phyloP scores from a whole-genome alignment of 2,329 filamentous ascomycete genomes.

The Byssochlamys sp. region DNA sequence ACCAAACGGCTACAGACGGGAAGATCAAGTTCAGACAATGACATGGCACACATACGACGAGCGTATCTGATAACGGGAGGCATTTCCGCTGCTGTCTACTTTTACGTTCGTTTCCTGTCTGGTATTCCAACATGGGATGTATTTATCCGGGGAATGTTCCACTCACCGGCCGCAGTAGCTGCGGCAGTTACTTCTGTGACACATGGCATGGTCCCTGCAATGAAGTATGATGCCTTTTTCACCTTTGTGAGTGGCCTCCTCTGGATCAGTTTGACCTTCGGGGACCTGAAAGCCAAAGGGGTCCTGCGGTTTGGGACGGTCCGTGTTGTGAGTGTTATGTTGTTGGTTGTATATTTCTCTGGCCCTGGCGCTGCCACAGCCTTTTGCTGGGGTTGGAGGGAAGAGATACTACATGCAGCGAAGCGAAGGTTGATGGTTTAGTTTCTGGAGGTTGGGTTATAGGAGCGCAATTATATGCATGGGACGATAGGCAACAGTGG shows the following conservation, averaged over 20 bases:
- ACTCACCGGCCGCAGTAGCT: not conserved
- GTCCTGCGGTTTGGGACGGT: not conserved
- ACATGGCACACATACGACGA: not conserved
- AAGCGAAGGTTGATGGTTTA: not conserved
- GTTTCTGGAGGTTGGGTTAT: not conserved
- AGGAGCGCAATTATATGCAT: no score
- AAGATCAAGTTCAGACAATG: not conserved
- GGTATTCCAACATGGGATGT: not conserved
- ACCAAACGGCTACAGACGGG: not conserved
- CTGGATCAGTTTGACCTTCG: not conserved
- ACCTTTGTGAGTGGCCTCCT: not conserved
- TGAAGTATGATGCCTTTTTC: not conserved
- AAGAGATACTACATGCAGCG: not conserved
- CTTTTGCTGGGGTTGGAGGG: not conserved
- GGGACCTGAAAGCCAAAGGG: not conserved
- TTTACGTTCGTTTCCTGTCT: not conserved
- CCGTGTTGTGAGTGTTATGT: not conserved
- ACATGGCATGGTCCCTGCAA: not conserved
- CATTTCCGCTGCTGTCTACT: not conserved
- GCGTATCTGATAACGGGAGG: not conserved
- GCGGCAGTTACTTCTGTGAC: not conserved
- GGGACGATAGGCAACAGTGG: no score
- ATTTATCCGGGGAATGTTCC: not conserved
- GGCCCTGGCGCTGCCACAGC: not conserved
- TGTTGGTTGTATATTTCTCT: not conserved